These are phyloP conservation scores for Diaporthe sp. DNA, from an alignment of 2,329 filamentous ascomycete species.

Conservation along the genomic window DNA sequence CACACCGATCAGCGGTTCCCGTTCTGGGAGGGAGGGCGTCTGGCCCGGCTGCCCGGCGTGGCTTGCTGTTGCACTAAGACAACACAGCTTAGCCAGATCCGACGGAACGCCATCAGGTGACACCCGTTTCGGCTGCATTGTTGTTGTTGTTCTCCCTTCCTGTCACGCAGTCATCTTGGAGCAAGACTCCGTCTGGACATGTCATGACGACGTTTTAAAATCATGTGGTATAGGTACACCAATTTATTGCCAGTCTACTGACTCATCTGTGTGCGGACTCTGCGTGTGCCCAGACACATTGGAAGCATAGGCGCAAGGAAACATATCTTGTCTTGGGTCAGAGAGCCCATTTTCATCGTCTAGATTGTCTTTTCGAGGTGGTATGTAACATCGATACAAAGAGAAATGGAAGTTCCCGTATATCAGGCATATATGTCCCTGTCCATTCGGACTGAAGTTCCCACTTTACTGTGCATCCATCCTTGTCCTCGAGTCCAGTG, in stretches of 20 bases:
- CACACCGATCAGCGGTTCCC: conserved; percentile 14
- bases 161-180: not conserved
- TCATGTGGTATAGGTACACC: not conserved
- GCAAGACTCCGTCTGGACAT: not conserved
- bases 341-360: conserved; percentile 29
- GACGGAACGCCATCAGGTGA: not conserved
- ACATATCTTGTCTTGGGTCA: not conserved
- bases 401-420: conserved; percentile 30
- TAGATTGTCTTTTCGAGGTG: conserved; percentile 36
- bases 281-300: not conserved
- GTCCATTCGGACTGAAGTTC: conserved; percentile 37
- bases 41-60: conserved; percentile 16
- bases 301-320: not conserved
- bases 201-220: not conserved
- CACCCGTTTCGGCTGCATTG: not conserved
- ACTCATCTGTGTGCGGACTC: not conserved
- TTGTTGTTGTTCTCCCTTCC: not conserved
- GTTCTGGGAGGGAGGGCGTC: not conserved
- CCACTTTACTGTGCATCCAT: conserved; percentile 26
- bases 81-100: conserved; percentile 17
- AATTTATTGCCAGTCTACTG: not conserved
- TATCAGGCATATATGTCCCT: conserved; percentile 36
- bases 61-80: conserved; percentile 14
- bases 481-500: conserved; percentile 16
- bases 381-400: conserved; percentile 40